Percentiles rank a stretch among this genome's conserved stretches.
Conservation (phyloP, 2,329 filamentous ascomycete species). For the Orbilia blumenaviensis region DNA sequence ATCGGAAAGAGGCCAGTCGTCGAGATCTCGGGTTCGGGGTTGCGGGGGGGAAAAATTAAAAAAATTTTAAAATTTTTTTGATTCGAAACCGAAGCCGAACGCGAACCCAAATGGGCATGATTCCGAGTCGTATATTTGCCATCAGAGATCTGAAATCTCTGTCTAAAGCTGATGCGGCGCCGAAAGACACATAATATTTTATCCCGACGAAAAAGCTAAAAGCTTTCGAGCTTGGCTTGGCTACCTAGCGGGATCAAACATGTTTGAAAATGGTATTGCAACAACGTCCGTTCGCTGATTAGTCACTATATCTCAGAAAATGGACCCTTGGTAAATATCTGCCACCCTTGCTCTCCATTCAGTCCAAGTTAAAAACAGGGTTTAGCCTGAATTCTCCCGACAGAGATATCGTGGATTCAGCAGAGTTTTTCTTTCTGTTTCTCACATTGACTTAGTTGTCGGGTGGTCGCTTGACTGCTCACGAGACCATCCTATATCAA, state of each 20-base stretch:
- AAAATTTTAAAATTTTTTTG: no score
- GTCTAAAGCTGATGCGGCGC: no score
- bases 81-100: no score
- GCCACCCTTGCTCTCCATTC: constrained; percentile 18
- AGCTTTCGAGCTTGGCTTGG: not conserved
- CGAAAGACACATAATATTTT: no score
- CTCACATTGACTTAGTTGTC: not conserved
- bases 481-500: constrained; percentile 30
- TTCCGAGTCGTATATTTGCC: no score
- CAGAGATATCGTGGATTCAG: constrained; percentile 22
- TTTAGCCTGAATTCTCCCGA: constrained; percentile 53
- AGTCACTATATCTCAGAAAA: not conserved
- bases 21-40: not conserved
- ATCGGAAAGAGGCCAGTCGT: not conserved
- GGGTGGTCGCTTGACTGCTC: constrained; percentile 2
- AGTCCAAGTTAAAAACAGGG: constrained; percentile 25
- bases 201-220: no score
- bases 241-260: not conserved
- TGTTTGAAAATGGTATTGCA: not conserved
- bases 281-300: constrained; percentile 1
- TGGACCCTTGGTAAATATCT: constrained; percentile 39
- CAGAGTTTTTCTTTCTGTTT: not conserved
- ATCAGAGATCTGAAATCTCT: no score
- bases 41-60: no score
- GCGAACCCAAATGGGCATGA: no score